Base-by-base conservation (phyloP, 169 alveolate species). In the Nephromyces sp. region DNA sequence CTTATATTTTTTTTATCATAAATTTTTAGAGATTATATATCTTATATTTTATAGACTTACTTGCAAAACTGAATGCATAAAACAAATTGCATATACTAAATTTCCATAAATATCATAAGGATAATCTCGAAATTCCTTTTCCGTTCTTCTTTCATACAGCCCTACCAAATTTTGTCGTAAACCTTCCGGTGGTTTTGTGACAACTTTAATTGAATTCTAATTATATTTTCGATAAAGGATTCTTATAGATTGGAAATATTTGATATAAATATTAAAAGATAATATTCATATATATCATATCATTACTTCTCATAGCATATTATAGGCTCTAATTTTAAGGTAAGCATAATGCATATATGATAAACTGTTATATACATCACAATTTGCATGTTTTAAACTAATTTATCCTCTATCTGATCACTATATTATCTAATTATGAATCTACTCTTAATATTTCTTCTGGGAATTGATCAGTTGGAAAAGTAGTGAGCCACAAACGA, bases 101-200 rank as follows among this genome's bases (percentile, higher is more conserved):
- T 95, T 90, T 70, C 86, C 86, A 82, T 82, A 94, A 3, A 94
- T 95, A 63, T 83, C 89, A 71, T 91, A 92, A 2, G 90, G 75
- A 75, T 94, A 87, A 75, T 84, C 89, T 31, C 82, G 85, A 8
- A 94, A 84, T 29, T 81, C 83, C 30, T 87, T 95, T 24, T 92
- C 95, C 24, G 86, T 79, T 75, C 90, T 80, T 78, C 88, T 85
- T 4, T 93, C 83, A 79, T 87, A 90, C 62, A 90, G 80, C 62
- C 88, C 79, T 72, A 88, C 89, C 90, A 94, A 83, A 83, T 94
- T 94, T 64, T 88, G 90, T 68, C 92, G 89, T 29, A 92, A 81
- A n/a, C 98, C 98, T 74, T 94, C 97, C 8, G 98, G 98, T 0
- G 98, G 96, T 79, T 92, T 96, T 6, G 96, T 91, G 21, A 91